Evolutionary conservation across 305 asterid species (phyloP), one percentile per base, ranked within the genome.

Genomic region (Fraxinus paxiana): DNA sequence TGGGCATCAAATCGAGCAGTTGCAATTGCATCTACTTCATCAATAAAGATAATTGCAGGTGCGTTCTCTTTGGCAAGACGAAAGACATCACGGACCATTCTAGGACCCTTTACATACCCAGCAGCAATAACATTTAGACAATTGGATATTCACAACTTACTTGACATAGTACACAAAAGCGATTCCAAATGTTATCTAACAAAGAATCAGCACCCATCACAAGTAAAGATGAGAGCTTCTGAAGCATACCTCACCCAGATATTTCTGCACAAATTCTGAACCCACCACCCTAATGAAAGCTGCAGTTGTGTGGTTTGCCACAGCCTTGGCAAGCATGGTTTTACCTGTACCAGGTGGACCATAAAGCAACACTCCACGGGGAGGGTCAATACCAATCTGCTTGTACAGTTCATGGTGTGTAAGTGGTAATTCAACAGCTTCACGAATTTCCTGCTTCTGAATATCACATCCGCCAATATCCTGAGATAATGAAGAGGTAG

Each of bases 311-410:
- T 91, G 96, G 85, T 93, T 81, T 15, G 98, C 97, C 51, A 93
- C 98, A 79, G 98, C 98, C 84, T 93, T 93, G 0, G 98, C 98
- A 85, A 93, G 98, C 98, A 93, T 92, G 73, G 98, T 93, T 87
- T 93, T 93, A 15, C 98, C 98, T 73, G 98, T 92, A 74, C 98
- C 98, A 72, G 98, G 97, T 18, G 97, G 97, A 72, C 98, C 97
- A 79, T 93, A 93, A 35, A 93, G 96, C 88, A 93, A 87, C 28
- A 93, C 98, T 24, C 98, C 98, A 73, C 97, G 96, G 41, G 98
- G 97, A 80, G 97, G 98, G 63, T 93, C 97, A 51, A 93, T 93
- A 73, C 98, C 97, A 85, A 93, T 93, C 88, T 93, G 96, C 82
- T 88, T 86, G 89, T 93, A 93, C 78, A 93, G 65, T 41, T 92